Base-by-base conservation (phyloP, 345 rosid species). In the Cardamine chenopodiifolia region DNA sequence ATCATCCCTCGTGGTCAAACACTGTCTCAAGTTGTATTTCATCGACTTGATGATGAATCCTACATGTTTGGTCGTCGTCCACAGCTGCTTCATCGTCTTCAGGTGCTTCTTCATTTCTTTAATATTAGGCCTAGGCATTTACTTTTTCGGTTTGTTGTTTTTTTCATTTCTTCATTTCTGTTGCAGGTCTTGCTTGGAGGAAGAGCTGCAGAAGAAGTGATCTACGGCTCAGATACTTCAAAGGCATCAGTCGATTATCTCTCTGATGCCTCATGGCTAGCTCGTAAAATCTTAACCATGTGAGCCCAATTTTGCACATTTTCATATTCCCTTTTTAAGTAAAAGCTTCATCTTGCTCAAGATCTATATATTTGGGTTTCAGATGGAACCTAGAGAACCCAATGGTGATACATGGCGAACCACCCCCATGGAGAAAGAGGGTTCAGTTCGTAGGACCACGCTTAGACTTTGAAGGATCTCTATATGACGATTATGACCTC, bases 341-440 rank as follows among this genome's bases (percentile, higher is more conserved):
- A 47, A 57, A 60, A 49, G 22, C 35, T 62, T 52, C 44, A 12
- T 53, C 25, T 44, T 40, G 13, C 39, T 54, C 78, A 54, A 23
- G 40, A 19, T 0, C 0, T 59, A 2, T 17, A 54, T 18, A 42
- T 12, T n/a, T 11, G 50, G 48, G 3, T 71, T 40, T 65, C 87
- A 93, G 98, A 88, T 93, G 98, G 98, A 93, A 90, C 78, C 72
- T 93, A 79, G 97, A 93, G 87, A 85, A 85, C 65, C 97, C 97
- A 39, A 85, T 93, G 96, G 96, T 93, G 76, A 84, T 93, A 62
- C 97, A 86, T 37, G 98, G 98, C 11, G 97, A 93, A 72, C 97
- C 92, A 40, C 92, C 97, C 55, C 87, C 98, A 15, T 90, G 98
- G 96, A 85, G 84, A 80, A 93, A 89, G 87, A 83, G 81, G 7